phyloP scores from a whole-genome alignment of 345 rosid genomes.

The Eucalyptus pauciflora region DNA sequence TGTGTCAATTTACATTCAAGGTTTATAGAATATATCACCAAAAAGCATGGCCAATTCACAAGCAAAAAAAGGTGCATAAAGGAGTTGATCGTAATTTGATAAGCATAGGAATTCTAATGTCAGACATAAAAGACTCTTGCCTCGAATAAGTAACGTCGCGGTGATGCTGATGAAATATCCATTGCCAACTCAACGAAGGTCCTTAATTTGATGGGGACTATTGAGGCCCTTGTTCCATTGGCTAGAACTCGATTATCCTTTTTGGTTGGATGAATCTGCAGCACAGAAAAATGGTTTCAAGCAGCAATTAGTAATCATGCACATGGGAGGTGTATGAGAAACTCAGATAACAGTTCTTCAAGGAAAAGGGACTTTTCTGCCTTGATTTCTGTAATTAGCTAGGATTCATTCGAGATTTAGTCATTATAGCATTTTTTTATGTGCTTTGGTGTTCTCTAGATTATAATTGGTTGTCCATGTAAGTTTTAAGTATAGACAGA shows the following conservation, averaged over 20 bases:
- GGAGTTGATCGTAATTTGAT: not conserved
- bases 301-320: not conserved
- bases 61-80: not conserved
- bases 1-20: not conserved
- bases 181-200: constrained; percentile 73
- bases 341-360: not conserved
- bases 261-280: constrained; percentile 51
- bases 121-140: constrained; percentile 22
- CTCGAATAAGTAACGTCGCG: constrained; percentile 88
- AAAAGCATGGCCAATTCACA: not conserved
- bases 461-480: not conserved
- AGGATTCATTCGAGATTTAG: not conserved
- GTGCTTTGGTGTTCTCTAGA: not conserved
- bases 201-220: constrained; percentile 47
- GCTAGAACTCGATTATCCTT: constrained; percentile 8
- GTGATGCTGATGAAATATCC: constrained; percentile 96
- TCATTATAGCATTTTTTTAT: not conserved
- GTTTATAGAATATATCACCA: not conserved
- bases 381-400: not conserved
- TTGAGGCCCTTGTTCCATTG: constrained; percentile 6
- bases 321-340: not conserved
- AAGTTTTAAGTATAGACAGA: not conserved
- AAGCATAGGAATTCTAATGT: no score
- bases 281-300: not conserved
- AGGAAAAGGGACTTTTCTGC: not conserved